Conservation (phyloP, 176 grass and related monocot species). For the Chloris gayana region DNA sequence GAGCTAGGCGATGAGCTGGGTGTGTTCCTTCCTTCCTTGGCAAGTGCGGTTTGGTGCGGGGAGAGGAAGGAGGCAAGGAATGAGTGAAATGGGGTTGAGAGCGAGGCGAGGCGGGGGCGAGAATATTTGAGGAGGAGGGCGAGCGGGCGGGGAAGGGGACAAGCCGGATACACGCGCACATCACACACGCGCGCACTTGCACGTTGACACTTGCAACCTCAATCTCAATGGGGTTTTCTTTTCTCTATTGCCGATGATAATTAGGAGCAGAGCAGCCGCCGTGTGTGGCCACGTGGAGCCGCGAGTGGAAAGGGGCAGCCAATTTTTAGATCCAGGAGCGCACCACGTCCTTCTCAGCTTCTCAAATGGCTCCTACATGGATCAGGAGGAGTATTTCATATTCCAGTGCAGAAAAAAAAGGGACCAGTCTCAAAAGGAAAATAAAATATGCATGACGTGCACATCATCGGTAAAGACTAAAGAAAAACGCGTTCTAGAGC, state of each 20-base stretch:
- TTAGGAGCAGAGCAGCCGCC: constrained; percentile 25
- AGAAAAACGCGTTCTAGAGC: constrained; percentile 31
- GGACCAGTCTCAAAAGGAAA: background rate
- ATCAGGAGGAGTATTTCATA: background rate
- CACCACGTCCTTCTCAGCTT: background rate
- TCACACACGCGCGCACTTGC: constrained; percentile 41
- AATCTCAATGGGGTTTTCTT: constrained; percentile 19
- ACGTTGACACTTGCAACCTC: constrained; percentile 21
- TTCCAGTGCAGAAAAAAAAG: background rate
- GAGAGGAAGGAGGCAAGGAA: constrained; percentile 20
- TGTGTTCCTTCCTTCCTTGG: too few species aligned
- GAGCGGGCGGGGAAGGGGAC: constrained; percentile 20
- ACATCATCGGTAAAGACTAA: background rate
- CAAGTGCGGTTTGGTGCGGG: constrained; percentile 9
- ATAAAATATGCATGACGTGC: background rate
- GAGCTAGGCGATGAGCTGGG: too few species aligned
- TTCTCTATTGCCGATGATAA: constrained; percentile 32
- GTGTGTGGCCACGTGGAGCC: constrained; percentile 38
- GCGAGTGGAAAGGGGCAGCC: constrained; percentile 19
- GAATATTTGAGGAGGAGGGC: constrained; percentile 66
- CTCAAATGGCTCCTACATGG: background rate
- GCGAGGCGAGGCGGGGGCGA: constrained; percentile 12
- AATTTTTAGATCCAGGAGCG: background rate
- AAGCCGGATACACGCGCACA: constrained; percentile 26
- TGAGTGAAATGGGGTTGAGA: constrained; percentile 51